These are phyloP conservation scores for Xylaria sp. DNA, from an alignment of 2,329 filamentous ascomycete species.

Conservation along the genomic window DNA sequence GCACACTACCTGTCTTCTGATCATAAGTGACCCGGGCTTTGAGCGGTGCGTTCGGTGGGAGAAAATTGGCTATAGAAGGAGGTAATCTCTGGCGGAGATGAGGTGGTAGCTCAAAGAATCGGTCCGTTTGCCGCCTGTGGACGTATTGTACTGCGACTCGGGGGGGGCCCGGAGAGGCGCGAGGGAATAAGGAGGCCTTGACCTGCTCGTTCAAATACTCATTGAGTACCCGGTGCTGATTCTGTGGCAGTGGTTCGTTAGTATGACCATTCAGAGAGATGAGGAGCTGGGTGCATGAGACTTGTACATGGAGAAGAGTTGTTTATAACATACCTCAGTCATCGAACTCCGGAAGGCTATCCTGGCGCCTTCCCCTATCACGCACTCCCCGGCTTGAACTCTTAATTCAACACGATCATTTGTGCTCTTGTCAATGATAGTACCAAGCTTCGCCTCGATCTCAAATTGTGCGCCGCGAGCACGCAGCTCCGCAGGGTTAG, in stretches of 20 bases:
- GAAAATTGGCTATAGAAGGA: slow-evolving; percentile 64
- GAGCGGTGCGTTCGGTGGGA: slow-evolving; percentile 60
- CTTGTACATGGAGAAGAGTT: not conserved
- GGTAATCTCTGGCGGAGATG: slow-evolving; percentile 66
- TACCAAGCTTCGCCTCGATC: slow-evolving; percentile 92
- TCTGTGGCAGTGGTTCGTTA: slow-evolving; percentile 49
- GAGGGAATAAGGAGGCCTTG: slow-evolving; percentile 60
- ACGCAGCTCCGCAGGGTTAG: slow-evolving; percentile 67
- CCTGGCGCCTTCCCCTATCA: slow-evolving; percentile 66
- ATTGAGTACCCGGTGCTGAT: slow-evolving; percentile 83
- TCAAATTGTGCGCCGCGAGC: slow-evolving; percentile 77
- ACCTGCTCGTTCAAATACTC: slow-evolving; percentile 78
- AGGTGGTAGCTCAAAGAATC: slow-evolving; percentile 77
- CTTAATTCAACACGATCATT: slow-evolving; percentile 71
- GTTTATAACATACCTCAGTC: slow-evolving; percentile 71
- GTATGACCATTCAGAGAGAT: not conserved
- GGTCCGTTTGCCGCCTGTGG: slow-evolving; percentile 82
- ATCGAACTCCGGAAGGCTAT: slow-evolving; percentile 85
- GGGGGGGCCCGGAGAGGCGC: slow-evolving; percentile 53
- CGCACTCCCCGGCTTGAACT: slow-evolving; percentile 68
- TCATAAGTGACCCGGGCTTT: slow-evolving; percentile 79
- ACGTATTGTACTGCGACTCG: slow-evolving; percentile 76
- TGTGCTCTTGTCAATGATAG: slow-evolving; percentile 74
- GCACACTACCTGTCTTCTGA: slow-evolving; percentile 69
- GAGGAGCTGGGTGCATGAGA: not conserved